Evolutionary conservation across 2,329 filamentous ascomycete genomes (phyloP).

Genomic region (Fusarium circinatum): DNA sequence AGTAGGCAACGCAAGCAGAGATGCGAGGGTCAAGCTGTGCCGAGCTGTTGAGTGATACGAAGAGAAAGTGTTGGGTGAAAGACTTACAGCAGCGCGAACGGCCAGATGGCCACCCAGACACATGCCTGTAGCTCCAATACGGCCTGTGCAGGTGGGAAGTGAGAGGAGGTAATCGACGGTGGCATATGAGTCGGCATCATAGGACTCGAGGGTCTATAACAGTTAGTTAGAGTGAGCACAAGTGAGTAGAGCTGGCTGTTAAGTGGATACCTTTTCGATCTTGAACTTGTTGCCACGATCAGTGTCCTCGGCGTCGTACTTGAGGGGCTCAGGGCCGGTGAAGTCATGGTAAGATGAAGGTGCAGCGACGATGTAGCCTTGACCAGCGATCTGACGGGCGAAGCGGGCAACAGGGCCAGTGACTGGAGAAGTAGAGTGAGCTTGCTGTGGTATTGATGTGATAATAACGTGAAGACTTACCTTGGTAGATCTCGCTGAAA

Average conservation of each 20-base stretch:
- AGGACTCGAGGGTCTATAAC: slow-evolving; percentile 78
- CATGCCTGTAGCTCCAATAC: slow-evolving; percentile 86
- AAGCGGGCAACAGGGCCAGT: slow-evolving; percentile 91
- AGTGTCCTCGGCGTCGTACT: slow-evolving; percentile 89
- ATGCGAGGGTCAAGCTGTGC: slow-evolving; percentile 76
- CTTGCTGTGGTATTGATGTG: background rate
- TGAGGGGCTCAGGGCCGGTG: slow-evolving; percentile 81
- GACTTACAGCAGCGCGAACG: slow-evolving; percentile 64
- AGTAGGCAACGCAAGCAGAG: slow-evolving; percentile 83
- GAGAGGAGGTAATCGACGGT: slow-evolving; percentile 76
- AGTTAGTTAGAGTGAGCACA: background rate
- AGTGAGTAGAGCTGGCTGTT: background rate
- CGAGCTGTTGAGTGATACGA: background rate
- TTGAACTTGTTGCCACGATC: slow-evolving; percentile 90
- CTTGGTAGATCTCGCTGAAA: slow-evolving; percentile 97
- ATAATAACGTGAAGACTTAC: slow-evolving; percentile 54
- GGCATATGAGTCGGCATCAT: slow-evolving; percentile 80
- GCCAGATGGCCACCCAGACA: slow-evolving; percentile 91
- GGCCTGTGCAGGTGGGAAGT: slow-evolving; percentile 82
- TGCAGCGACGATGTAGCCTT: slow-evolving; percentile 92
- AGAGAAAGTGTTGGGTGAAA: background rate
- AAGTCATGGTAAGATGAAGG: slow-evolving; percentile 96
- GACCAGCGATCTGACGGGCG: slow-evolving; percentile 88
- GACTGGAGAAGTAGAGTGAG: slow-evolving; percentile 61
- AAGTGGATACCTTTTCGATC: slow-evolving; percentile 71